Conservation (phyloP, 202 grass and related monocot species). For the Bolboschoenoplectus hybrid region DNA sequence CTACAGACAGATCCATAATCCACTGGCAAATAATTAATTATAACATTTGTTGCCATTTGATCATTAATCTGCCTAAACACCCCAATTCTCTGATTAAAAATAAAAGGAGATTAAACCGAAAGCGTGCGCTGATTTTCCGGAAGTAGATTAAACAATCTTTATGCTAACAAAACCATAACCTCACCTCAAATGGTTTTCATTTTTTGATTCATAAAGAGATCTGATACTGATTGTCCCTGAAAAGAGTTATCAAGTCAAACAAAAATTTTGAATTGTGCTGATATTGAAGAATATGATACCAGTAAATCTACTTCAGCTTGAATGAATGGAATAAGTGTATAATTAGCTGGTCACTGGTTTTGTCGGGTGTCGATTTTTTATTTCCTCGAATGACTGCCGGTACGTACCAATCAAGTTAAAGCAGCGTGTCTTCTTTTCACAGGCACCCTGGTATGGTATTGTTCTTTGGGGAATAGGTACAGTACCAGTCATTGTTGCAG, state of each 20-base stretch:
- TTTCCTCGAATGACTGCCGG: neutral
- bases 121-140: neutral
- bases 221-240: neutral
- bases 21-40: conserved; percentile 22
- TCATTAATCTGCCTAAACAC: conserved; percentile 12
- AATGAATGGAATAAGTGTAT: neutral
- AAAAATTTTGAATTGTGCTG: neutral
- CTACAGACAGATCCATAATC: neutral
- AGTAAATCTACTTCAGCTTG: neutral
- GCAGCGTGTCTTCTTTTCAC: neutral
- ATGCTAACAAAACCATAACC: conserved; percentile 12
- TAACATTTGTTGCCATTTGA: neutral
- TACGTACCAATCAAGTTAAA: neutral
- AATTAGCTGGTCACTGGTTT: neutral
- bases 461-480: neutral
- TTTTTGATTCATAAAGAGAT: conserved; percentile 14
- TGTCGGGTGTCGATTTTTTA: neutral
- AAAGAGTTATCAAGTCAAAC: neutral
- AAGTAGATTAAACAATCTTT: neutral
- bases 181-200: conserved; percentile 25
- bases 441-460: neutral
- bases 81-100: neutral
- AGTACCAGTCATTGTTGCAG: neutral
- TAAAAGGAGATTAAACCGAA: conserved; percentile 2
- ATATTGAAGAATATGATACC: neutral